These are phyloP conservation scores for Candida frijolesensis DNA, from an alignment of 1,139 yeast genomes.

Conservation along the genomic window DNA sequence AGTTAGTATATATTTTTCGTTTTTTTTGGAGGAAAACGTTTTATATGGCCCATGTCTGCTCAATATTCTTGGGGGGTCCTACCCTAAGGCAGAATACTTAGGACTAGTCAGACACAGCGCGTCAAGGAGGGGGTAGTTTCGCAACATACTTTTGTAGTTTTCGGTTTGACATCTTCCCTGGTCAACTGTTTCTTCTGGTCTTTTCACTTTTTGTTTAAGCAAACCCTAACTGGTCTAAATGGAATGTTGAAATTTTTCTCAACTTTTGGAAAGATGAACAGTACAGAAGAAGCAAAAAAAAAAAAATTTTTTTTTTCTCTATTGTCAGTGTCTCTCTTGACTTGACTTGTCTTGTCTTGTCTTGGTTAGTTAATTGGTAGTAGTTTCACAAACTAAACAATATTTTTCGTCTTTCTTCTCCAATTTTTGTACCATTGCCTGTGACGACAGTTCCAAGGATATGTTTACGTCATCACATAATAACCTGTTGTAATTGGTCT, in stretches of 20 bases:
- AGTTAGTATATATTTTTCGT: slow-evolving; percentile 19
- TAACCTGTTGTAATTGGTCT: background rate
- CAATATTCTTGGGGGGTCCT: background rate
- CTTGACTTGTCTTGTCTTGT: background rate
- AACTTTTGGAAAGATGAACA: background rate
- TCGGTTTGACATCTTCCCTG: slow-evolving; percentile 37
- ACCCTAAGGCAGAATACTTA: background rate
- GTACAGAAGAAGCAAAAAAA: background rate
- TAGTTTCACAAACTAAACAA: background rate
- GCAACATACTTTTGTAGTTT: slow-evolving; percentile 50
- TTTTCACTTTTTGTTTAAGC: background rate
- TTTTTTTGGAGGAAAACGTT: background rate
- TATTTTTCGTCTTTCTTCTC: background rate
- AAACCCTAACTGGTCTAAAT: background rate
- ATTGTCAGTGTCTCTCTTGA: background rate
- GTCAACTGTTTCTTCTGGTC: background rate
- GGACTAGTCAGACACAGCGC: background rate
- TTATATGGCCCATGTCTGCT: background rate
- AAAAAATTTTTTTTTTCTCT: background rate
- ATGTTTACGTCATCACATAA: background rate
- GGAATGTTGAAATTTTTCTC: slow-evolving; percentile 6
- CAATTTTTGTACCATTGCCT: background rate
- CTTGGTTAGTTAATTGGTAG: background rate
- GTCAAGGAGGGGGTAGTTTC: background rate
- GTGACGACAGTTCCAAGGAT: background rate